Evolutionary conservation across 768 basidiomycete species (phyloP).

Genomic region (Russula lepida): DNA sequence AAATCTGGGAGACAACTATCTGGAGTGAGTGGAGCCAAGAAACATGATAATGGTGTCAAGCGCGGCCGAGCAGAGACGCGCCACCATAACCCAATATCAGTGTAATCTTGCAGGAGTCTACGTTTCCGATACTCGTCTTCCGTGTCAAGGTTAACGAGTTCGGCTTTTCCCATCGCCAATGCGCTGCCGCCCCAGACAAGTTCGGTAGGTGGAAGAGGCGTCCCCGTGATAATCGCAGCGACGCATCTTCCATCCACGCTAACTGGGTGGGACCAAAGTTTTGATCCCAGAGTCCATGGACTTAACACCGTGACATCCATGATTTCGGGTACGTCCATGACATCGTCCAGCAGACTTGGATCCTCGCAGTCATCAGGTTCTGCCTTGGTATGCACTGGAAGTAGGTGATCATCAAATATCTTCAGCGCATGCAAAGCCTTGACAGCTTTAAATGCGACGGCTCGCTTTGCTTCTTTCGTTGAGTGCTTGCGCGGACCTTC

Average conservation of each 20-base stretch:
- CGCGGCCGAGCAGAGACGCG: constrained; percentile 54
- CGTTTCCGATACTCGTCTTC: constrained; percentile 42
- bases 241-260: constrained; percentile 39
- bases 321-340: constrained; percentile 40
- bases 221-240: constrained; percentile 64
- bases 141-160: constrained; percentile 34
- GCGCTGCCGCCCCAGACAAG: constrained; percentile 32
- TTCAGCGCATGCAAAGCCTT: constrained; percentile 58
- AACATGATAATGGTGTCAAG: constrained; percentile 44
- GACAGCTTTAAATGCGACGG: constrained; percentile 73
- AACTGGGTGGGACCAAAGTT: constrained; percentile 58
- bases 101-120: constrained; percentile 55
- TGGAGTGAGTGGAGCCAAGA: constrained; percentile 55
- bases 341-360: constrained; percentile 35
- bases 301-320: constrained; percentile 55
- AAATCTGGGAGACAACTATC: constrained; percentile 46
- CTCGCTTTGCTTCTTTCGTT: constrained; percentile 77
- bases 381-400: constrained; percentile 52
- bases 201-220: constrained; percentile 41
- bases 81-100: constrained; percentile 50
- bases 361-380: constrained; percentile 49
- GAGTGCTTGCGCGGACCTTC: constrained; percentile 51
- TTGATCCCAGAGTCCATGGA: constrained; percentile 53
- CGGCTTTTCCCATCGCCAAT: constrained; percentile 31
- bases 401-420: constrained; percentile 74